Conservation (phyloP, 2,329 filamentous ascomycete species). For the Fonsecaea erecta region DNA sequence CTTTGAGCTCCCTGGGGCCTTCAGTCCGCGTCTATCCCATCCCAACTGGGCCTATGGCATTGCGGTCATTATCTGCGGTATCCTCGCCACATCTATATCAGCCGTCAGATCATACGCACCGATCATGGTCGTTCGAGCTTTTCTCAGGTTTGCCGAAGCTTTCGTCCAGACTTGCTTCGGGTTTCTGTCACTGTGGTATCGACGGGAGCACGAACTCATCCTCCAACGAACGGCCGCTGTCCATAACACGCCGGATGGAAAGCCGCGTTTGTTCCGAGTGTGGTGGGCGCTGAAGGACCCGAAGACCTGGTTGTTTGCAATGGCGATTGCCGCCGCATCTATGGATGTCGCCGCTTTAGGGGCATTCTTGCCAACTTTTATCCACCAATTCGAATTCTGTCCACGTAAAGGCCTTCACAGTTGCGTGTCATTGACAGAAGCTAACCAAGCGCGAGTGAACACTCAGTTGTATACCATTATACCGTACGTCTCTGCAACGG, state of each 20-base stretch:
- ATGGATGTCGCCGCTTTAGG: slow-evolving; percentile 23
- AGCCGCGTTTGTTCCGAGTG: background rate
- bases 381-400: slow-evolving; percentile 24
- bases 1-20: slow-evolving; percentile 18
- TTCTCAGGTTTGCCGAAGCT: slow-evolving; percentile 18
- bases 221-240: slow-evolving; percentile 1
- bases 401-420: slow-evolving; percentile 14
- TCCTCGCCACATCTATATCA: slow-evolving; percentile 12
- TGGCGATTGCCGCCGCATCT: slow-evolving; percentile 1
- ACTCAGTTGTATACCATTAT: slow-evolving; percentile 24
- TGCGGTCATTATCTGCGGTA: slow-evolving; percentile 18
- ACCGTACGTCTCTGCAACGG: slow-evolving; percentile 21
- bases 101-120: slow-evolving; percentile 14
- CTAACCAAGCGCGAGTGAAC: slow-evolving; percentile 1
- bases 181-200: slow-evolving; percentile 18
- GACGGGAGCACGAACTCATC: background rate
- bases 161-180: slow-evolving; percentile 16
- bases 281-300: slow-evolving; percentile 18
- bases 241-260: slow-evolving; percentile 3
- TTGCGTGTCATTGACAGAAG: background rate
- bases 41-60: slow-evolving; percentile 15
- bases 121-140: slow-evolving; percentile 14
- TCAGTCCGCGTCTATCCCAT: slow-evolving; percentile 11
- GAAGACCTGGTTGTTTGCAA: slow-evolving; percentile 16
- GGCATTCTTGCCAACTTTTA: slow-evolving; percentile 26